Evolutionary conservation across 257 asterid species (phyloP), one percentile per base, ranked within the genome.

Genomic region (Voacanga thouarsii): DNA sequence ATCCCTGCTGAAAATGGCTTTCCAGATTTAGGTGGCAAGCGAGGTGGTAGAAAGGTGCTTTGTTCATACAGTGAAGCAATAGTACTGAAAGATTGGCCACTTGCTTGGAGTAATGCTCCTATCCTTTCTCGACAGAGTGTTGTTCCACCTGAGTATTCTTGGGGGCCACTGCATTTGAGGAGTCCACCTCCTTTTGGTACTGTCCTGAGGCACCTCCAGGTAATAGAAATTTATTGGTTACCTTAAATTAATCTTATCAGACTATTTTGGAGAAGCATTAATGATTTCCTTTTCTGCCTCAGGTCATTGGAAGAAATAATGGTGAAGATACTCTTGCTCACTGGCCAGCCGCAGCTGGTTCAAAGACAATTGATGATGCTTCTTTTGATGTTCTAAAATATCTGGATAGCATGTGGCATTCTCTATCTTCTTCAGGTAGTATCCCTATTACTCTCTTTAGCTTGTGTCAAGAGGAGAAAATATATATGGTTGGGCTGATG

Each of bases 271-370:
- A 23, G 79, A 26, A 14, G 56, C 21, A 41, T 57, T 19, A 41
- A 37, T 6, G 77, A 30, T 55, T 63, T 71, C 63, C 12, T 44
- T 49, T 74, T 74, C 64, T 80, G 72, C 77, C 60, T 39, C 87
- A 92, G 97, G 82, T 85, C 74, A 87, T 92, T 75, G 97, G 98
- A 83, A 86, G 84, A 85, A 91, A 90, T 83, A 88, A 89, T 78
- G 98, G 98, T 60, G 98, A 92, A 89, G 96, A 92, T 80, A 91
- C 97, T 68, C 96, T 94, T 74, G 96, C 97, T 77, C 97, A 94
- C 78, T 94, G 98, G 98, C 97, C 98, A 79, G 88, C 90, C 84
- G 83, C 88, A 81, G 83, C 91, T 57, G 94, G 94, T 78, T 63
- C 87, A 65, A 92, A 88, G 88, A 89, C 97, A 77, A 87, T 94